These are phyloP conservation scores for Ilyonectria destructans DNA, from an alignment of 2,329 filamentous ascomycete genomes.

Conservation along the genomic window DNA sequence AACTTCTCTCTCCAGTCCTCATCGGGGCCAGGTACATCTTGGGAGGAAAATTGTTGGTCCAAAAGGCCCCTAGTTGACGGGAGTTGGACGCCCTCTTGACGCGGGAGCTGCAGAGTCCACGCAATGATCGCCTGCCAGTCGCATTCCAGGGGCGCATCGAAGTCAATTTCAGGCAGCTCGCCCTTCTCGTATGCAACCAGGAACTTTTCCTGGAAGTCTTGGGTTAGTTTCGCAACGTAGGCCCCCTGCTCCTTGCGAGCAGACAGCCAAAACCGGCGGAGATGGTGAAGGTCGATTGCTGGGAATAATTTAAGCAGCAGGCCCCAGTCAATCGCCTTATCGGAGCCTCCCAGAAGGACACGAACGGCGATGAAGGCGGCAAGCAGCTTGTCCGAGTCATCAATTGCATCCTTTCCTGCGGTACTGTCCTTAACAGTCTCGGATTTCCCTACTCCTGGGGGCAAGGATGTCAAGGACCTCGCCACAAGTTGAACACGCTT, in stretches of 20 bases:
- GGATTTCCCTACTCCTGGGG: slow-evolving; percentile 17
- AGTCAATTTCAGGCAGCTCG: slow-evolving; percentile 75
- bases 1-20: slow-evolving; percentile 72
- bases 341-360: slow-evolving; percentile 73
- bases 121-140: slow-evolving; percentile 78
- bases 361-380: slow-evolving; percentile 73
- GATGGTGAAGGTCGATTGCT: slow-evolving; percentile 64
- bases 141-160: slow-evolving; percentile 74
- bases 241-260: slow-evolving; percentile 67
- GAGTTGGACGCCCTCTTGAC: slow-evolving; percentile 63
- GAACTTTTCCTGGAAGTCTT: slow-evolving; percentile 77
- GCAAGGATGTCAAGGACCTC: slow-evolving; percentile 51
- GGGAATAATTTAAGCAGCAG: slow-evolving; percentile 72
- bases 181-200: slow-evolving; percentile 76
- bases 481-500: slow-evolving; percentile 53
- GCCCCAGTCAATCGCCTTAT: slow-evolving; percentile 74
- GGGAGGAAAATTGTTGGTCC: slow-evolving; percentile 59
- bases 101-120: slow-evolving; percentile 74
- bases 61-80: slow-evolving; percentile 65
- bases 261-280: slow-evolving; percentile 71
- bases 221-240: slow-evolving; percentile 69
- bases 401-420: slow-evolving; percentile 31
- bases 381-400: slow-evolving; percentile 58
- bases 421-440: slow-evolving; percentile 15
- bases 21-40: slow-evolving; percentile 52